Percentiles rank a stretch among this genome's conserved stretches.
Evolutionary conservation across 2,329 filamentous ascomycete species (phyloP).

Genomic region (Penicillium sp.): DNA sequence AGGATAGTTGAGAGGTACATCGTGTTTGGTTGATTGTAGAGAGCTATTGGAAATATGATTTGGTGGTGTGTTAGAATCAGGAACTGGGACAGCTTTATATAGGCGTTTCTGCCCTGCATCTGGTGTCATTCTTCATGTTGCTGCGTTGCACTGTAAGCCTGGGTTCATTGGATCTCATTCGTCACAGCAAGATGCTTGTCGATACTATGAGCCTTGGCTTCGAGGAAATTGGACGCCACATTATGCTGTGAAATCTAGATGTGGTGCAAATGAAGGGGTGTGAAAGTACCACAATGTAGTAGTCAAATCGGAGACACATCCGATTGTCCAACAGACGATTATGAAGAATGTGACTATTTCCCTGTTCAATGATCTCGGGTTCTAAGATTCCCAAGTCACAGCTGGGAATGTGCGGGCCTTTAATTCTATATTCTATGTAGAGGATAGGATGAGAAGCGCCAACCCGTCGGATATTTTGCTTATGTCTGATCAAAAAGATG

Average conservation of each 20-base stretch:
- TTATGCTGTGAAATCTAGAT: not conserved
- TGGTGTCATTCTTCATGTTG: not conserved
- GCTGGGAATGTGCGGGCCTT: constrained; percentile 4
- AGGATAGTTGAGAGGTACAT: constrained; percentile 14
- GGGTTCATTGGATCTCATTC: not conserved
- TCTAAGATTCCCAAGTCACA: not conserved
- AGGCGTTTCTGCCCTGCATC: not conserved
- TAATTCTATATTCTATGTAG: not conserved
- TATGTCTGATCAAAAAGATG: not conserved
- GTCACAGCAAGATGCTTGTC: not conserved
- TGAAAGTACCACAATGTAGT: constrained; percentile 1
- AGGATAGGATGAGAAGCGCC: not conserved
- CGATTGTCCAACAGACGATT: not conserved
- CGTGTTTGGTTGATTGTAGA: not conserved
- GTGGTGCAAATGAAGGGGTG: constrained; percentile 4
- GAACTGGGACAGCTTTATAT: not conserved
- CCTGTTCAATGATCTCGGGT: not conserved
- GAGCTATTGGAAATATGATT: not conserved
- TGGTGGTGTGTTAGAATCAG: not conserved
- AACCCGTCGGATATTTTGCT: not conserved
- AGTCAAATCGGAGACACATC: not conserved
- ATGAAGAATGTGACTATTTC: constrained; percentile 5
- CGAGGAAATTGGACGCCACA: not conserved
- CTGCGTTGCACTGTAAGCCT: not conserved
- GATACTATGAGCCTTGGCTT: not conserved